These are phyloP conservation scores for Acer campestre DNA, from an alignment of 345 rosid genomes.

Conservation along the genomic window DNA sequence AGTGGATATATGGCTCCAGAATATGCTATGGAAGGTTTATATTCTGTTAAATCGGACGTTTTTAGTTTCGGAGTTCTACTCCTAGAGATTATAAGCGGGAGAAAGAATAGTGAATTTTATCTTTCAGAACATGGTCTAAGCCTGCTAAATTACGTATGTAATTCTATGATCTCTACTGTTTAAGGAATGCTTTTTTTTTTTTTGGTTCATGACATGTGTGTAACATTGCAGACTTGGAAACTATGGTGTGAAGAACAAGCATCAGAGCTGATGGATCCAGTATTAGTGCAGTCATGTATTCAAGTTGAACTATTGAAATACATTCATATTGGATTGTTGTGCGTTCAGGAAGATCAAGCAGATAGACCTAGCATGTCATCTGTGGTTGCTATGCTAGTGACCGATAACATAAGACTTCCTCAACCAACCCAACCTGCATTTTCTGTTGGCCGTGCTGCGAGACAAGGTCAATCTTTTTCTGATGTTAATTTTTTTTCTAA, in stretches of 20 bases:
- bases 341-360: slow-evolving; percentile 18
- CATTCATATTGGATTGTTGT: slow-evolving; percentile 19
- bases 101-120: not conserved
- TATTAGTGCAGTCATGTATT: slow-evolving; percentile 1
- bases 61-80: slow-evolving; percentile 6
- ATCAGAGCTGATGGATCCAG: not conserved
- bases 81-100: not conserved
- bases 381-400: not conserved
- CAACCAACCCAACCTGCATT: slow-evolving; percentile 6
- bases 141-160: not conserved
- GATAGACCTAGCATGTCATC: slow-evolving; percentile 8
- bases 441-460: not conserved
- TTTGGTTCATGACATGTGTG: not conserved
- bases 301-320: not conserved
- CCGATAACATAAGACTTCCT: not conserved
- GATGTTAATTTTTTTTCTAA: too few species aligned
- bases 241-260: slow-evolving; percentile 3
- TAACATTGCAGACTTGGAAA: slow-evolving; percentile 15
- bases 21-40: slow-evolving; percentile 1
- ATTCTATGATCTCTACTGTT: too few species aligned
- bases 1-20: slow-evolving; percentile 9
- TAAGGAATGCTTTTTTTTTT: not conserved
- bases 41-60: slow-evolving; percentile 1
- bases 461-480: too few species aligned
- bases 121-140: not conserved